Evolutionary conservation across 2,329 filamentous ascomycete species (phyloP).

Genomic region (Tolypocladium paradoxum): DNA sequence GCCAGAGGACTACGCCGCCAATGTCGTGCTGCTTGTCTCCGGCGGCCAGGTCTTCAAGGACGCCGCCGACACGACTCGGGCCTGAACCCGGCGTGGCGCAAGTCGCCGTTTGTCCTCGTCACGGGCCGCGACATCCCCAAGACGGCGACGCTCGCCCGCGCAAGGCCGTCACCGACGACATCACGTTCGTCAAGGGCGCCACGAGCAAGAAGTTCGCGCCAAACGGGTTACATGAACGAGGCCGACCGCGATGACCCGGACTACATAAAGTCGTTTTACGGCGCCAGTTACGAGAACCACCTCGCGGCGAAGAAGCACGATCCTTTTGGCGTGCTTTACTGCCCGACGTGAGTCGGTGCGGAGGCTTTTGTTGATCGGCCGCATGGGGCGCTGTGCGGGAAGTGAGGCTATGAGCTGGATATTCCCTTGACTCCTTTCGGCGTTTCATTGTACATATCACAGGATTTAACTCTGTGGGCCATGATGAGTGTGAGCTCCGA

Average conservation of each 20-base stretch:
- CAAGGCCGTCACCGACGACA: constrained; percentile 11
- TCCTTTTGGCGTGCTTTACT: constrained; percentile 21
- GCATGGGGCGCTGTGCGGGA: constrained; percentile 9
- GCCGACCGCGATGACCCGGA: constrained; percentile 23
- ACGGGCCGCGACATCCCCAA: constrained; percentile 9
- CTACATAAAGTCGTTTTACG: constrained; percentile 22
- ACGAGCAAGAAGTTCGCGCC: constrained; percentile 24
- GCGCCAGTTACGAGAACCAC: constrained; percentile 18
- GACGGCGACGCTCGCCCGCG: constrained; percentile 7
- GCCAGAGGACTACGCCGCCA: constrained; percentile 11
- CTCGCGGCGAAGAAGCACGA: constrained; percentile 24
- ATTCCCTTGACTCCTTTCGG: too few species aligned
- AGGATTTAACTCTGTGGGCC: too few species aligned
- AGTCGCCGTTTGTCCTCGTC: constrained; percentile 9
- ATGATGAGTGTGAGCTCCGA: too few species aligned
- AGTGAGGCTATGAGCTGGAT: too few species aligned
- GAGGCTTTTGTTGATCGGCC: constrained; percentile 16
- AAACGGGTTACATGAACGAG: constrained; percentile 30
- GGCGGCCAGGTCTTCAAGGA: constrained; percentile 19
- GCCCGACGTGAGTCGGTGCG: constrained; percentile 26
- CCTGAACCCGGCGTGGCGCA: constrained; percentile 17
- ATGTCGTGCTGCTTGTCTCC: constrained; percentile 15
- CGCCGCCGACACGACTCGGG: constrained; percentile 13
- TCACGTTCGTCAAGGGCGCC: constrained; percentile 18
- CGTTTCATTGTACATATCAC: too few species aligned